These are phyloP conservation scores for Podaxis pistillaris DNA, from an alignment of 768 basidiomycete species.

Conservation along the genomic window DNA sequence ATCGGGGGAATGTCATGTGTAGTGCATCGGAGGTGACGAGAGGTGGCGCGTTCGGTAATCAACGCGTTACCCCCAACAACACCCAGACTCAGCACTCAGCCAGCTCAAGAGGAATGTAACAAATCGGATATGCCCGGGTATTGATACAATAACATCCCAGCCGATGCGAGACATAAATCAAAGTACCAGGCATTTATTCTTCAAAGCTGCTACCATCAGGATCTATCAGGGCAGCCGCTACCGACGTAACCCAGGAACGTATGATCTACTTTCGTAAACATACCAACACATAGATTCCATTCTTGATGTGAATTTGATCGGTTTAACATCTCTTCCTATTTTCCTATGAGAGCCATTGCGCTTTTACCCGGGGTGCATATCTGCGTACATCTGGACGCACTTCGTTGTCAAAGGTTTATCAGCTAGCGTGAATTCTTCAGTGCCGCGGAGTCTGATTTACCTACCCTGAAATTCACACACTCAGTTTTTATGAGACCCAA, in stretches of 20 bases:
- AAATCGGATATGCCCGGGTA: too few species aligned
- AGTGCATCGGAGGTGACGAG: too few species aligned
- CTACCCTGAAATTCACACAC: slow-evolving; percentile 1
- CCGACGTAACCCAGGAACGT: background rate
- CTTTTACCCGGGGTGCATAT: background rate
- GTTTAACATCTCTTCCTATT: background rate
- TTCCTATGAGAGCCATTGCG: background rate
- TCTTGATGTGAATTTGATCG: background rate
- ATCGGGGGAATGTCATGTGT: too few species aligned
- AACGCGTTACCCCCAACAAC: background rate
- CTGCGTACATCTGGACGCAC: background rate
- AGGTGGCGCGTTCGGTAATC: background rate
- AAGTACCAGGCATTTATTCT: too few species aligned
- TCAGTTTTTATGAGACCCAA: background rate
- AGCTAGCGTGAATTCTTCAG: background rate
- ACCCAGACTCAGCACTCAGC: background rate
- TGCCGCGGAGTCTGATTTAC: slow-evolving; percentile 7
- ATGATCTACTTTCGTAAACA: background rate
- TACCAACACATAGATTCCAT: background rate
- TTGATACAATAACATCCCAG: too few species aligned
- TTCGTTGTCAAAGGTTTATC: background rate
- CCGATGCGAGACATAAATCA: too few species aligned
- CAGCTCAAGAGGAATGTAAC: too few species aligned
- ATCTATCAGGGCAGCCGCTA: background rate
- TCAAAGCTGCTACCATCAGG: too few species aligned